Evolutionary conservation across 2,329 filamentous ascomycete species (phyloP), one percentile per base, ranked within the genome.

Genomic region (Calcarisporium arbuscula): DNA sequence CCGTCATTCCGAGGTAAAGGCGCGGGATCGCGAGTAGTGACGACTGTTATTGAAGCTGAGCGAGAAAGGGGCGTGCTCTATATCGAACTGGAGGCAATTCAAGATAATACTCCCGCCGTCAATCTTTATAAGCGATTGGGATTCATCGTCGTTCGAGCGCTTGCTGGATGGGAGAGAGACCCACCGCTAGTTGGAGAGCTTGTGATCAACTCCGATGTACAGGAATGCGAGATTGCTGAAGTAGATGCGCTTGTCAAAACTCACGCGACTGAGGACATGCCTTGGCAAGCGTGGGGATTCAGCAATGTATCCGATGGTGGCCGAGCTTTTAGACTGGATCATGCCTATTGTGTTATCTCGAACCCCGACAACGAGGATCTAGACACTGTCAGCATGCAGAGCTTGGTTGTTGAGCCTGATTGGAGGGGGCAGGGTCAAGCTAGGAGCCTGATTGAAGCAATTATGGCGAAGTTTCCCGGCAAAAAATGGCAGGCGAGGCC

Each of bases 51-150:
- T n/a, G 36, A 37, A 15, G 32, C 26, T 6, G 39, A 42, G 35
- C 39, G 36, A 25, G 19, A 34, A 11, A 11, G 34, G n/a, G 44
- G 42, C 15, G 36, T 23, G 8, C 15, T 25, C 8, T 14, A 41
- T 1, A 10, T 50, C 14, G 47, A 47, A 35, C 41, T 50, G 8
- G 48, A 50, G 33, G 42, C 39, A 15, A 45, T 50, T 10, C n/a
- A 35, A n/a, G 6, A 35, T 15, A 48, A 50, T 25, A 31, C 41
- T 19, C 32, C 21, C 3, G 46, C 35, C 2, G 9, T 47, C 15
- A 38, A 31, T 19, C 38, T 50, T 15, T 50, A 50, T 35, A 25
- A 35, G 16, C 26, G 29, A 6, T 12, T 27, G n/a, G 46, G 48
- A 1, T 50, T 47, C 25, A 14, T 19, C 17, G 34, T 35, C n/a